Conservation (phyloP, 1,284 basidiomycete genomes). For the Trichosporon ovoides region DNA sequence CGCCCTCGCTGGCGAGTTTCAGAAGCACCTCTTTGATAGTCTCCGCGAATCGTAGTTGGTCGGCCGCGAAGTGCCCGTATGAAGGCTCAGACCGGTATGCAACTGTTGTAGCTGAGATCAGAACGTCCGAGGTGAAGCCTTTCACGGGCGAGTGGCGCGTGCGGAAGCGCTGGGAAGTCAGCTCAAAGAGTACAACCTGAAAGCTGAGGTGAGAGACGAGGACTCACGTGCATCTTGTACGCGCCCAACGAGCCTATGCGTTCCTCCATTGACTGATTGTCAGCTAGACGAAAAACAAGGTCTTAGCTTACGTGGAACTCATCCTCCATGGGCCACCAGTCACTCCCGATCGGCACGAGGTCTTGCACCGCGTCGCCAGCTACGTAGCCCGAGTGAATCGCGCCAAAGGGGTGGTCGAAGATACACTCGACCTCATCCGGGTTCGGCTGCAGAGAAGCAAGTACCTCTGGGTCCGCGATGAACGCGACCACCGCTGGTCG, state of each 20-base stretch:
- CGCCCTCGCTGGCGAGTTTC: conserved; percentile 17
- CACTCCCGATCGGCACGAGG: conserved; percentile 58
- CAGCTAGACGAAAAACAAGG: conserved; percentile 34
- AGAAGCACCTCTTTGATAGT: conserved; percentile 32
- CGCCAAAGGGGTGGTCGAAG: conserved; percentile 68
- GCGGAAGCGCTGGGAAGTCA: conserved; percentile 72
- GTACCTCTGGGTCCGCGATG: conserved; percentile 56
- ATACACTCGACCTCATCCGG: conserved; percentile 69
- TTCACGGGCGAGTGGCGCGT: conserved; percentile 69
- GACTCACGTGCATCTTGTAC: conserved; percentile 47
- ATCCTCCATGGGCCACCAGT: conserved; percentile 69
- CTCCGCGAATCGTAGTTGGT: conserved; percentile 43
- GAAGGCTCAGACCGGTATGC: conserved; percentile 54
- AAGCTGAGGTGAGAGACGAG: not conserved
- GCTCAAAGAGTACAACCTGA: conserved; percentile 37
- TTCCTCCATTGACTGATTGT: conserved; percentile 35
- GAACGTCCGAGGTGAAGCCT: conserved; percentile 75
- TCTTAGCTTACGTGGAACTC: conserved; percentile 57
- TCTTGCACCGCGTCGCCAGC: conserved; percentile 43
- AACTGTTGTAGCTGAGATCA: conserved; percentile 60
- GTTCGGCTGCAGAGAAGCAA: conserved; percentile 56
- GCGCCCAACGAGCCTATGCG: conserved; percentile 55
- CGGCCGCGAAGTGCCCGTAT: conserved; percentile 56
- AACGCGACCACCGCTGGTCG: conserved; percentile 67
- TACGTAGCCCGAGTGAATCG: conserved; percentile 58